phyloP scores from a whole-genome alignment of 2,329 filamentous ascomycete species.

The Colletotrichum eremochloae region DNA sequence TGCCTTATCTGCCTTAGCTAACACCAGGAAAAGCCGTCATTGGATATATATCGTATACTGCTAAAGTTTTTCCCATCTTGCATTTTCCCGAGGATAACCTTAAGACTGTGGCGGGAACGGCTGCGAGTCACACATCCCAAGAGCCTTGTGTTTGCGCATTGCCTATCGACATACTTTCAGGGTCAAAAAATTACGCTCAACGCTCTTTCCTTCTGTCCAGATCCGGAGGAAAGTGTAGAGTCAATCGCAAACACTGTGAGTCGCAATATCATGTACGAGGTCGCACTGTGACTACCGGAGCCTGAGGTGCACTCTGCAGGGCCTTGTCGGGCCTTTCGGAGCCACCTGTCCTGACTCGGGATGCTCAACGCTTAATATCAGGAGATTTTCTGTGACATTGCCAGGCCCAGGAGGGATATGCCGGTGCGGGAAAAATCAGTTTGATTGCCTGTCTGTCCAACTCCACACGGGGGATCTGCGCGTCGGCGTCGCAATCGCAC shows the following conservation, averaged over 20 bases:
- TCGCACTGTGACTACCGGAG: slow-evolving; percentile 24
- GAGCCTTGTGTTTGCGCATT: slow-evolving; percentile 11
- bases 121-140: neutral
- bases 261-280: neutral
- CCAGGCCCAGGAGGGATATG: slow-evolving; percentile 26
- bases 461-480: slow-evolving; percentile 41
- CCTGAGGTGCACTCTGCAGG: neutral
- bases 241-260: slow-evolving; percentile 33
- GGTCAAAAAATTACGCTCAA: slow-evolving; percentile 8
- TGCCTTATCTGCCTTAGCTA: neutral
- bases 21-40: neutral
- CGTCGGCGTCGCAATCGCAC: slow-evolving; percentile 26
- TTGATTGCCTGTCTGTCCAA: slow-evolving; percentile 31
- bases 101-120: slow-evolving; percentile 12
- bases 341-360: slow-evolving; percentile 25
- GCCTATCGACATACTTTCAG: slow-evolving; percentile 16
- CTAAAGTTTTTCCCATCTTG: slow-evolving; percentile 6
- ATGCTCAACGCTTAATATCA: slow-evolving; percentile 29
- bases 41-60: neutral
- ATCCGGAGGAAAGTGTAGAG: slow-evolving; percentile 32
- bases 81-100: slow-evolving; percentile 1
- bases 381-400: slow-evolving; percentile 39
- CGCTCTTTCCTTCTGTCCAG: slow-evolving; percentile 8
- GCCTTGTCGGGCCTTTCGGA: neutral
- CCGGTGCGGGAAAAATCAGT: slow-evolving; percentile 17